These are phyloP conservation scores for Lactarius indigo DNA, from an alignment of 768 basidiomycete species.

Conservation along the genomic window DNA sequence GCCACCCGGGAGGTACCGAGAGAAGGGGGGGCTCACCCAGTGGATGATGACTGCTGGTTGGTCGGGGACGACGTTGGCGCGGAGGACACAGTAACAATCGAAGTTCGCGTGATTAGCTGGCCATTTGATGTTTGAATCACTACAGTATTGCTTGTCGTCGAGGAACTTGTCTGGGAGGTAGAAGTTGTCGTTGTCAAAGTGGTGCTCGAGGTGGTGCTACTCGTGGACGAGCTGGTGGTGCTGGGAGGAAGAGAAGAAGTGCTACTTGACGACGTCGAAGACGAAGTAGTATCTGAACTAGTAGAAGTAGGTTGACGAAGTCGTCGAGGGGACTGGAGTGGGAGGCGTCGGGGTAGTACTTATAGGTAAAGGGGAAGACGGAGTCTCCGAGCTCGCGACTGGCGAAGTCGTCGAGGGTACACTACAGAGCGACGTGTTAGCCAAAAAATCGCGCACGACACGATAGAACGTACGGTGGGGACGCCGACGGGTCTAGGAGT, in stretches of 20 bases:
- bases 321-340: neutral
- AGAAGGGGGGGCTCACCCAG: conserved; percentile 24
- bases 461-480: conserved; percentile 6
- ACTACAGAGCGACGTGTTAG: neutral
- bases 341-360: conserved; percentile 8
- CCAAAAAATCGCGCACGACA: neutral
- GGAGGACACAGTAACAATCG: conserved; percentile 18
- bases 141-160: neutral
- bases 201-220: conserved; percentile 12
- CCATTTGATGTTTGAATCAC: conserved; percentile 18
- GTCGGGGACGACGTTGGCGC: neutral
- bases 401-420: neutral
- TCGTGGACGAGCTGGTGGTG: conserved; percentile 4
- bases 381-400: neutral
- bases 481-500: accelerated
- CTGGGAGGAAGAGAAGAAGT: neutral
- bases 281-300: neutral
- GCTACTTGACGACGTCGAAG: conserved; percentile 4
- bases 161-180: neutral
- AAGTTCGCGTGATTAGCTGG: conserved; percentile 21
- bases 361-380: conserved; percentile 4
- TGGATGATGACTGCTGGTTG: neutral
- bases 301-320: neutral
- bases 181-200: neutral
- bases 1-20: neutral